Evolutionary conservation across 345 rosid species (phyloP).

Genomic region (Fremontodendron californicum): DNA sequence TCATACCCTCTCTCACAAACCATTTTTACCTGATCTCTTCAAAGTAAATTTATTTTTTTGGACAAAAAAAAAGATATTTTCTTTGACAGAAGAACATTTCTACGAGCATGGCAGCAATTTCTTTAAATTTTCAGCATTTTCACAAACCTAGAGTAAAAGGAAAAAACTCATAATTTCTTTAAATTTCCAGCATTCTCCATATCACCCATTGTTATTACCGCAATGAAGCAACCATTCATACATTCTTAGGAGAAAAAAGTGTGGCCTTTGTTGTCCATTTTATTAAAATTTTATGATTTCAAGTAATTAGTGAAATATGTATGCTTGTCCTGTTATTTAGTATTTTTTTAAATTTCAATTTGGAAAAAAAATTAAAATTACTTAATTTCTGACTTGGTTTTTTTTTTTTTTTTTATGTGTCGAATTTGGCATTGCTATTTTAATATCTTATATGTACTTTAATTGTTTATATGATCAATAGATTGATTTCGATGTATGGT

Average conservation of each 20-base stretch:
- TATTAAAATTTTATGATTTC: neutral
- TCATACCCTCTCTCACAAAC: no score
- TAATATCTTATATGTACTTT: neutral
- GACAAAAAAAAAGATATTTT: no score
- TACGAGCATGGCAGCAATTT: no score
- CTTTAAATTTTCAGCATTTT: no score
- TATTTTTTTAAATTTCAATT: neutral
- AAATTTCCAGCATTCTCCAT: no score
- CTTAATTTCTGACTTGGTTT: neutral
- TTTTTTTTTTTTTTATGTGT: neutral
- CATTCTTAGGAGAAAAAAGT: conserved; percentile 85
- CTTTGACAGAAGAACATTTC: no score
- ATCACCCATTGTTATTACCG: conserved; percentile 63
- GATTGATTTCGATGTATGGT: neutral
- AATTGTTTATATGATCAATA: neutral
- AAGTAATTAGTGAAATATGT: neutral
- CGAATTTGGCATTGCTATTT: neutral
- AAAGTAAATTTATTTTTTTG: no score
- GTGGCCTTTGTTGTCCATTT: neutral
- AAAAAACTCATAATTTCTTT: no score
- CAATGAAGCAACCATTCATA: conserved; percentile 63
- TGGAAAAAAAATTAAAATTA: no score
- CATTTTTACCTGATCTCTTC: no score
- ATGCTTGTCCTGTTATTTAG: neutral
- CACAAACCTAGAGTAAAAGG: no score